Evolutionary conservation across 208 protist genomes (phyloP).

Genomic region (Trypanosoma conorhini): DNA sequence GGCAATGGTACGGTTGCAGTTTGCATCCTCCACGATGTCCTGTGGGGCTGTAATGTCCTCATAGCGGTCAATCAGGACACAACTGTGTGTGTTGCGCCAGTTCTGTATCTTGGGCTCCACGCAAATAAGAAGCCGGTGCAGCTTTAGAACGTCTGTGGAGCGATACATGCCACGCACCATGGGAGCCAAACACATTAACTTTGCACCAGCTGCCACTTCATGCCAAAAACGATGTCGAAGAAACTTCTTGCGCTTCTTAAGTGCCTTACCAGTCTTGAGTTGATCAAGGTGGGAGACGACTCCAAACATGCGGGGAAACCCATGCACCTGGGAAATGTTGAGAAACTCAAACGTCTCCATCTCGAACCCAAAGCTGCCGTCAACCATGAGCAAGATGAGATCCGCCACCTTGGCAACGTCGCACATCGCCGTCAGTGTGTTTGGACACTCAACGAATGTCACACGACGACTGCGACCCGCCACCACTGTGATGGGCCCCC

Average conservation of each 20-base stretch:
- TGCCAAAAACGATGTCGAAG: slow-evolving; percentile 97
- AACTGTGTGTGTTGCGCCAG: slow-evolving; percentile 98
- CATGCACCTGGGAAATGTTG: slow-evolving; percentile 98
- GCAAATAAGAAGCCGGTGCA: slow-evolving; percentile 97
- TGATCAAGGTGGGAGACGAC: slow-evolving; percentile 99
- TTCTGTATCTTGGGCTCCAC: slow-evolving; percentile 96
- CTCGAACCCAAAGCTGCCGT: slow-evolving; percentile 99
- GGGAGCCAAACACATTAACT: slow-evolving; percentile 98
- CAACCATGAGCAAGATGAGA: slow-evolving; percentile 97
- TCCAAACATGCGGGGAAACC: slow-evolving; percentile 99
- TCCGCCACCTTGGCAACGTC: slow-evolving; percentile 98
- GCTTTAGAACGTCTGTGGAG: slow-evolving; percentile 97
- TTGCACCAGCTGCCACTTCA: slow-evolving; percentile 92
- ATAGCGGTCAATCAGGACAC: slow-evolving; percentile 95
- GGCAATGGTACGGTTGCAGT: slow-evolving; percentile 84
- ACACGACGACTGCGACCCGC: slow-evolving; percentile 92
- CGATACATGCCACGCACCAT: slow-evolving; percentile 97
- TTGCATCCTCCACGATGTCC: slow-evolving; percentile 57
- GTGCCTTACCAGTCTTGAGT: slow-evolving; percentile 95
- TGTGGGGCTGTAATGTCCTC: slow-evolving; percentile 99
- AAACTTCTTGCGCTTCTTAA: slow-evolving; percentile 98
- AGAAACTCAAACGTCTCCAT: slow-evolving; percentile 99
- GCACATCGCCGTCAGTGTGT: slow-evolving; percentile 98
- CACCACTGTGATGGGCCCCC: slow-evolving; percentile 98
- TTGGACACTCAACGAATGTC: slow-evolving; percentile 99